Evolutionary conservation across 306 rosid species (phyloP), one percentile per base, ranked within the genome.

Genomic region (Rosa persica): DNA sequence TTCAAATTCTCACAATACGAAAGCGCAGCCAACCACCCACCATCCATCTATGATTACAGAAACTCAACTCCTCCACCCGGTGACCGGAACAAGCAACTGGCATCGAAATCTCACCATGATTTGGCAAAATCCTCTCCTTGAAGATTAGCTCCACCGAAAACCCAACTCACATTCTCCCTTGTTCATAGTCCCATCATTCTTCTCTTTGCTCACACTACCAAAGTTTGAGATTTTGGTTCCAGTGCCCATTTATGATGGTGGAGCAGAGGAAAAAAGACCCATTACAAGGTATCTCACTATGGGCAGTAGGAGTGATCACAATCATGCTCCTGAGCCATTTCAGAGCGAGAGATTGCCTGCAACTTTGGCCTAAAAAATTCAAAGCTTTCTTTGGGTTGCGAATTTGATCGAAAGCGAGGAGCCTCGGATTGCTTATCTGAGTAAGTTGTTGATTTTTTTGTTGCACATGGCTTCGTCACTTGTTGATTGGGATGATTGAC

Each of bases 351-450:
- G 97, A 64, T 73, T 94, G 88, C 98, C 98, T 1, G 78, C 88
- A 4, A 77, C 88, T 82, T 83, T 94, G 79, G 90, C 84, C 65
- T 87, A 91, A 10, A 87, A 88, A 54, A 92, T 92, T 13, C 97
- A 92, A 84, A 84, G 88, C 76, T 94, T 94, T 78, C 98, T 94
- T 85, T 96, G 98, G 30, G 91, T 92, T 12, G 98, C 98, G 1
- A 94, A 94, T 47, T 89, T 89, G 87, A 81, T 94, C 61, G 97
- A 87, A 49, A 68, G 43, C 10, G n/a, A n/a, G n/a, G n/a, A n/a
- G n/a, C n/a, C n/a, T n/a, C n/a, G n/a, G n/a, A n/a, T n/a, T n/a
- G n/a, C 98, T 42, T 88, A 90, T 83, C 91, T 94, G 10, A 92
- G 98, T 94, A 84, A 92, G 98, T 90, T 68, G 0, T n/a, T n/a